Base-by-base conservation (phyloP, 2,329 filamentous ascomycete genomes). In the Penicillium janthinellum region DNA sequence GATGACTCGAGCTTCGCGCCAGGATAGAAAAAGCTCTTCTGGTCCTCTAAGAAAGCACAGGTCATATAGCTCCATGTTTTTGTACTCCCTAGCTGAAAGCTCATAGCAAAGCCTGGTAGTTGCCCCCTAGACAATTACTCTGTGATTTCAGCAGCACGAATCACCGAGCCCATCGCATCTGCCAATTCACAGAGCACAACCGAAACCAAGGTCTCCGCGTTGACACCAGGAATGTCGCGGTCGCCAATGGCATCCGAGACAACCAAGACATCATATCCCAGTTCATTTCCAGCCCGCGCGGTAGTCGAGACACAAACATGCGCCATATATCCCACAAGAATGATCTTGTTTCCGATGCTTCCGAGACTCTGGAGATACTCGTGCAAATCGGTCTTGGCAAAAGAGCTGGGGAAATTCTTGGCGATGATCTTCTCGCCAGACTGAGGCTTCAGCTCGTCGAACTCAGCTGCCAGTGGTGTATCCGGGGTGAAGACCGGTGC, bases 301-400 rank as follows among this genome's bases (percentile, higher is more conserved):
- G 88, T 90, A 0, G 86, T 84, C 1, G 86, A 77, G 61, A 89
- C 74, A 80, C 86, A 83, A 0, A 90, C 84, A 71, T 90, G 88
- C 1, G 88, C 65, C 72, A 73, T 71, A 51, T 71, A 71, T 14
- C 70, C 60, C 44, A 76, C 73, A 52, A 83, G 72, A 5, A 90
- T 87, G 34, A 90, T 70, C 79, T 89, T 90, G 66, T 83, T 84
- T 0, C 70, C 70, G 2, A 59, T 55, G 53, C 75, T 77, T 0
- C 79, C 82, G 35, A 79, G 73, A 0, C 74, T 73, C 41, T 83
- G 75, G n/a, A 90, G 68, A 42, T 81, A 81, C 17, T 82, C 79
- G 56, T 87, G 75, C 22, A 90, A 73, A 49, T 84, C 78, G 0
- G 87, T 90, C 45, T 82, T 79, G 5, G 49, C 35, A 25, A 52